These are phyloP conservation scores for Akanthomyces lecanii DNA, from an alignment of 2,329 filamentous ascomycete species.

Conservation along the genomic window DNA sequence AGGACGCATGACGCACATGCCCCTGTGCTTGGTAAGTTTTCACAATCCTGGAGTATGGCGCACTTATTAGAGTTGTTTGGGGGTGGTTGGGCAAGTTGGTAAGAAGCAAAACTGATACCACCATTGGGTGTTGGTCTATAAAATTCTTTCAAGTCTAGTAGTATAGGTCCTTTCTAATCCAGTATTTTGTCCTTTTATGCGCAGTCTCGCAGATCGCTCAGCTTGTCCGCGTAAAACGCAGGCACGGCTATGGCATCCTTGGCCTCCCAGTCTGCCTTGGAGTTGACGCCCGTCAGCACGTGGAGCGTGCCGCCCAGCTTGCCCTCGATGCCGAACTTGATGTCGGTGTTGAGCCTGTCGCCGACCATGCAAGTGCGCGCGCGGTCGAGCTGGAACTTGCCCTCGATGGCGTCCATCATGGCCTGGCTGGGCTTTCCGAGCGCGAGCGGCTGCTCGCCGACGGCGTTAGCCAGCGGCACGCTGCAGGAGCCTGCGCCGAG, in stretches of 20 bases:
- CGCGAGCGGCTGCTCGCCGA: conserved; percentile 64
- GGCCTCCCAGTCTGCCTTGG: conserved; percentile 77
- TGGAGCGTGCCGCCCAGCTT: conserved; percentile 85
- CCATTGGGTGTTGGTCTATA: background rate
- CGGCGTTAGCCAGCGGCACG: conserved; percentile 71
- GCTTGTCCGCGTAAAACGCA: conserved; percentile 74
- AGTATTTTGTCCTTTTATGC: conserved; percentile 16
- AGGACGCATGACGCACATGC: background rate
- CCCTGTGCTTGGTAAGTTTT: no score
- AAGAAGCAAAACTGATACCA: background rate
- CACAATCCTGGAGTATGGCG: background rate
- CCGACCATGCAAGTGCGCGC: conserved; percentile 91
- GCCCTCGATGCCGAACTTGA: conserved; percentile 89
- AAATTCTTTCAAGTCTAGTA: background rate
- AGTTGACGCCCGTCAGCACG: conserved; percentile 84
- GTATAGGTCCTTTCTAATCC: conserved; percentile 1
- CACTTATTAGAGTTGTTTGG: background rate
- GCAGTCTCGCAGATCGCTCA: conserved; percentile 64
- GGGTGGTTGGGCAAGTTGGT: background rate
- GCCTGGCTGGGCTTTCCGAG: conserved; percentile 95
- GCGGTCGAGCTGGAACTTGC: conserved; percentile 86
- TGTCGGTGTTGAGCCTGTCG: conserved; percentile 90
- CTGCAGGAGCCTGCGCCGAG: conserved; percentile 84
- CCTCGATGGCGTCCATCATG: conserved; percentile 99
- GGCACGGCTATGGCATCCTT: conserved; percentile 67